Evolutionary conservation across 345 rosid genomes (phyloP).

Genomic region (Nasturtium officinale): DNA sequence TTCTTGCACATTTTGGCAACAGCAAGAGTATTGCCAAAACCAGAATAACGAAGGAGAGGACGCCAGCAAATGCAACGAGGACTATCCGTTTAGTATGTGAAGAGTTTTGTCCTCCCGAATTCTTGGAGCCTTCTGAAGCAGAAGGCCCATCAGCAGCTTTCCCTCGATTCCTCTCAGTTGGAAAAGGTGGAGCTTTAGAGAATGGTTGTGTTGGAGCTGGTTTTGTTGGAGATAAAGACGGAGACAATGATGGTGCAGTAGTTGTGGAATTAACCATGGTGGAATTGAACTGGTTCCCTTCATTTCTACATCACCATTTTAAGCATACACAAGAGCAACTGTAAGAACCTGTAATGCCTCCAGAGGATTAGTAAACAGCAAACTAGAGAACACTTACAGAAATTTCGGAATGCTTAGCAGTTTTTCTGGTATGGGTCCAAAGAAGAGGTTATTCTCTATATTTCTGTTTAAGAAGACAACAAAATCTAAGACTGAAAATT

Average conservation of each 20-base stretch:
- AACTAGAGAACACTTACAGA: conserved; percentile 49
- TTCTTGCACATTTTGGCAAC: conserved; percentile 56
- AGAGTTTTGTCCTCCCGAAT: conserved; percentile 40
- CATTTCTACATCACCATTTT: conserved; percentile 58
- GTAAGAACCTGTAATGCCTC: conserved; percentile 22
- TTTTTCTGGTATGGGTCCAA: conserved; percentile 86
- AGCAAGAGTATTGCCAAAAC: conserved; percentile 58
- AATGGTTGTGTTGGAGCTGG: conserved; percentile 48
- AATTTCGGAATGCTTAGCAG: conserved; percentile 70
- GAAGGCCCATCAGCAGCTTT: conserved; percentile 68
- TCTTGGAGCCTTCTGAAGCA: conserved; percentile 48
- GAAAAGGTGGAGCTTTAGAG: conserved; percentile 46
- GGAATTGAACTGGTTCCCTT: conserved; percentile 78
- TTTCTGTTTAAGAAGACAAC: conserved; percentile 58
- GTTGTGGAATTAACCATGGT: conserved; percentile 35
- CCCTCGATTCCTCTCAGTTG: conserved; percentile 52
- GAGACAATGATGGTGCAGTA: conserved; percentile 54
- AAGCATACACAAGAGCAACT: conserved; percentile 14
- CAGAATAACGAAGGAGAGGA: conserved; percentile 57
- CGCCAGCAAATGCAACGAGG: conserved; percentile 77
- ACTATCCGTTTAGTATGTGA: conserved; percentile 59
- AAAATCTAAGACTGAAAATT: background rate
- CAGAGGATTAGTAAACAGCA: background rate
- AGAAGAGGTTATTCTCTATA: conserved; percentile 82
- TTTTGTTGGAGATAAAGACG: conserved; percentile 53